Conservation (phyloP, 768 basidiomycete species). For the Melanogaster broomeanus region DNA sequence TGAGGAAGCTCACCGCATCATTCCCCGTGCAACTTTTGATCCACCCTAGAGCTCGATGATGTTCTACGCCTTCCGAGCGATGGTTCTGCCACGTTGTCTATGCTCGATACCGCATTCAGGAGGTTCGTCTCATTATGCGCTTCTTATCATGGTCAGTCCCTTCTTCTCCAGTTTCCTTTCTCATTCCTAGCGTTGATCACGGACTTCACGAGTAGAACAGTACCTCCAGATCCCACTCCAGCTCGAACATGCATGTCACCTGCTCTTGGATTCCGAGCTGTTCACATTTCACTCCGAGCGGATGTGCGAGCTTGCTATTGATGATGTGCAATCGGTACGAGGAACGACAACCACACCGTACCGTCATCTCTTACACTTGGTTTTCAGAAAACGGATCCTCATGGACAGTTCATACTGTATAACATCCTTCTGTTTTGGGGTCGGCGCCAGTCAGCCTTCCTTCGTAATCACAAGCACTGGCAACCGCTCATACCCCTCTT, state of each 20-base stretch:
- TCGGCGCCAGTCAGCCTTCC: constrained; percentile 63
- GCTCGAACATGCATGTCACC: constrained; percentile 77
- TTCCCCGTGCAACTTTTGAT: neutral
- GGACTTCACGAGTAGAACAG: constrained; percentile 54
- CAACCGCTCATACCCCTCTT: constrained; percentile 74
- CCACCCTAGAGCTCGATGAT: constrained; percentile 79
- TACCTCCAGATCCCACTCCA: constrained; percentile 85
- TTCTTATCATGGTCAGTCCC: constrained; percentile 77
- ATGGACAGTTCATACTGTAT: constrained; percentile 78
- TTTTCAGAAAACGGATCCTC: constrained; percentile 79
- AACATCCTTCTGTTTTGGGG: constrained; percentile 78
- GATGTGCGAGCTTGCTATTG: constrained; percentile 79
- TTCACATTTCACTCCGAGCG: constrained; percentile 91
- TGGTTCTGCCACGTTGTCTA: constrained; percentile 58
- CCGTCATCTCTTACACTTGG: constrained; percentile 4
- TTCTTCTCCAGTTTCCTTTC: neutral
- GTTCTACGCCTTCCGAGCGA: constrained; percentile 67
- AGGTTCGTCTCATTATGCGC: constrained; percentile 80
- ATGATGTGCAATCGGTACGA: constrained; percentile 68
- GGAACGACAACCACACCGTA: neutral
- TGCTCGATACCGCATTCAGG: constrained; percentile 77
- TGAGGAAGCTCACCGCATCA: constrained; percentile 4
- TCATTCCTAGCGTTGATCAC: constrained; percentile 6
- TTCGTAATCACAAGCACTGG: constrained; percentile 85
- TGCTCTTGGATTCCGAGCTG: constrained; percentile 81